Evolutionary conservation across 805 yeast species (phyloP), one percentile per base, ranked within the genome.

Genomic region (Yamadazyma olivae): DNA sequence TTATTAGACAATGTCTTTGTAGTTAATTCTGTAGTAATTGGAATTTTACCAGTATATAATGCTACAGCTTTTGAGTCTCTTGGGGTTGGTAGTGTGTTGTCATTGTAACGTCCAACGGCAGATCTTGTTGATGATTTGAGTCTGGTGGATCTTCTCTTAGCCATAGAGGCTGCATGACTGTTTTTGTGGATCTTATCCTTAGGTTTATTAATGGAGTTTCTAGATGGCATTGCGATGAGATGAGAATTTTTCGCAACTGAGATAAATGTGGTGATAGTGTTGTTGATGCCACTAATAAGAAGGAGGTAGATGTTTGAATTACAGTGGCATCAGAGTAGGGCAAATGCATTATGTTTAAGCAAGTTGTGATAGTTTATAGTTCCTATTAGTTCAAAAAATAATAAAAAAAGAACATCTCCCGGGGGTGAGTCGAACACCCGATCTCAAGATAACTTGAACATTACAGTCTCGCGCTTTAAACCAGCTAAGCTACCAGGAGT

Each of bases 161-260:
- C 74, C 20, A 79, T 58, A 27, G 72, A 53, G 22, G 67, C 57
- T 30, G 74, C 69, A 57, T 75, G 81, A 34, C 70, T 68, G 41
- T 70, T 69, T 36, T 77, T 64, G 44, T 61, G 65, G 25, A 77
- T 59, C 43, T 74, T 72, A 48, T 74, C 75, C 56, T 81, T 82
- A 32, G 93, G 95, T 60, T 81, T 85, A 61, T 88, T 89, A 46
- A 87, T 71, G 29, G 88, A 77, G 69, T 85, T 87, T 62, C 75
- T 83, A 13, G 89, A 81, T 22, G 95, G 93, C 95, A 86, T 86
- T 15, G 29, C n/a, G n/a, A n/a, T 29, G 32, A 35, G 29, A 25
- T 29, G 23, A 32, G 21, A 27, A 17, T 27, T 32, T 32, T 27
- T 33, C 17, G 14, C 10, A 21, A 12, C 6, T 25, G 28, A 7